These are phyloP conservation scores for Neonectria magnoliae DNA, from an alignment of 2,329 filamentous ascomycete genomes.

Conservation along the genomic window DNA sequence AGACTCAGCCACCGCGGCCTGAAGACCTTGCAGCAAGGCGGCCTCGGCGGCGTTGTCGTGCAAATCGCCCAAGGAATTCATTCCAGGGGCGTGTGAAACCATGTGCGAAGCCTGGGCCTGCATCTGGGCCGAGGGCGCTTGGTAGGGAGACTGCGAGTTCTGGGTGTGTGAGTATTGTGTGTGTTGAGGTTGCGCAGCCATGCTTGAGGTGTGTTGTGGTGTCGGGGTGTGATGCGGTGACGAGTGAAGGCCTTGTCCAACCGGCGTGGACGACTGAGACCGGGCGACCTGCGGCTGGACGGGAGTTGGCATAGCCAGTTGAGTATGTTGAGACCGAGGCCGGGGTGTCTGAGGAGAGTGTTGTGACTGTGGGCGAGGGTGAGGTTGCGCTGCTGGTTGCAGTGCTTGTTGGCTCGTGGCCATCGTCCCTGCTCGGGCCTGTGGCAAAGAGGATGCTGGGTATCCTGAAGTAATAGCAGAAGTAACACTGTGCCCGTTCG, in stretches of 20 bases:
- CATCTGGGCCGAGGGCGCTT: conserved; percentile 28
- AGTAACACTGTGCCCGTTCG: conserved; percentile 28
- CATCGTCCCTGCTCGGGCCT: conserved; percentile 40
- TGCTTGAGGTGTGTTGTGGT: conserved; percentile 30
- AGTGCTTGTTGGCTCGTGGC: conserved; percentile 45
- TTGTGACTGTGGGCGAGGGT: conserved; percentile 42
- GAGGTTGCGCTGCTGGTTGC: conserved; percentile 43
- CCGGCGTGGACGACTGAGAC: conserved; percentile 41
- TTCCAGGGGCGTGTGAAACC: conserved; percentile 32
- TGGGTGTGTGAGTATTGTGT: conserved; percentile 31
- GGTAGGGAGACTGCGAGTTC: conserved; percentile 20
- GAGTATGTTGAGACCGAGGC: conserved; percentile 28
- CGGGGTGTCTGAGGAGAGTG: conserved; percentile 44
- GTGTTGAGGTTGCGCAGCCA: conserved; percentile 26
- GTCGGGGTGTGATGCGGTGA: conserved; percentile 40
- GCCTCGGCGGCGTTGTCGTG: conserved; percentile 50
- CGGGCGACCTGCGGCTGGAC: conserved; percentile 34
- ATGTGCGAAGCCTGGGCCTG: conserved; percentile 38
- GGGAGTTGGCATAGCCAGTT: conserved; percentile 37
- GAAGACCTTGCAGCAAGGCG: conserved; percentile 48
- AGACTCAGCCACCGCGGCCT: conserved; percentile 47
- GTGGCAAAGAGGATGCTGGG: conserved; percentile 41
- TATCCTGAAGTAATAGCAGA: conserved; percentile 38
- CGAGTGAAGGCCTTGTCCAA: conserved; percentile 39
- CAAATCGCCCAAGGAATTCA: conserved; percentile 36